Base-by-base conservation (phyloP, 768 basidiomycete genomes). In the Russula earlei region DNA sequence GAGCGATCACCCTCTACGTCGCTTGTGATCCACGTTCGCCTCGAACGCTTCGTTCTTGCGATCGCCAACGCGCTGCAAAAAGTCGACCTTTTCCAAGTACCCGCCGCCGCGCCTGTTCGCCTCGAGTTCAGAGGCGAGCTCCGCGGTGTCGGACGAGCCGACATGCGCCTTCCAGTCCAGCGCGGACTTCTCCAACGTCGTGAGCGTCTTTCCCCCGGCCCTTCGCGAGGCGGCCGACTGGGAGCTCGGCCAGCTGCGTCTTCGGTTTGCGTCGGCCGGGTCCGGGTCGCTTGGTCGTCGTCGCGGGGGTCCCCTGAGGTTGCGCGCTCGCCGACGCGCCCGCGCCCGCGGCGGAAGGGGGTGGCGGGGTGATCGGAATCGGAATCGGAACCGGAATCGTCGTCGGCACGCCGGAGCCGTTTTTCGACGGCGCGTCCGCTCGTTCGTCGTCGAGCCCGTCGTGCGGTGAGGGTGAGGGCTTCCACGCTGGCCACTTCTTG, bases 61-160 rank as follows among this genome's bases (percentile, higher is more conserved):
- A 46, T 81, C 82, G 31, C 81, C 84, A 0, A 92, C 89, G 45
- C 91, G 72, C 56, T 83, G 72, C 63, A 93, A 69, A 65, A 92
- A 93, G 37, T 91, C 88, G 29, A 90, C 81, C 70, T 87, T 91
- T 62, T 89, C 90, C 19, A 93, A 71, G 68, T 87, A 93, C 0
- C 90, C 87, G 9, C 86, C 88, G 0, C 82, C 79, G 40, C 83
- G 77, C 45, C 84, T 73, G 56, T 90, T 84, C 3, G 80, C 79
- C 46, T 85, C 80, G n/a, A 93, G 74, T 58, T 88, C 85, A 61
- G 89, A 83, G 57, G 80, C 77, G 9, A 84, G 64, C 3, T 72
- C 77, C 0, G 72, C 29, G 5, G 29, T 9, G 29, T 9, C 29
- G 29, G 29, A 31, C 29, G 29, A 31, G 29, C 9, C 29, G 14